Conservation (phyloP, 208 protist species). For the Jaenimonas drosophilae region DNA sequence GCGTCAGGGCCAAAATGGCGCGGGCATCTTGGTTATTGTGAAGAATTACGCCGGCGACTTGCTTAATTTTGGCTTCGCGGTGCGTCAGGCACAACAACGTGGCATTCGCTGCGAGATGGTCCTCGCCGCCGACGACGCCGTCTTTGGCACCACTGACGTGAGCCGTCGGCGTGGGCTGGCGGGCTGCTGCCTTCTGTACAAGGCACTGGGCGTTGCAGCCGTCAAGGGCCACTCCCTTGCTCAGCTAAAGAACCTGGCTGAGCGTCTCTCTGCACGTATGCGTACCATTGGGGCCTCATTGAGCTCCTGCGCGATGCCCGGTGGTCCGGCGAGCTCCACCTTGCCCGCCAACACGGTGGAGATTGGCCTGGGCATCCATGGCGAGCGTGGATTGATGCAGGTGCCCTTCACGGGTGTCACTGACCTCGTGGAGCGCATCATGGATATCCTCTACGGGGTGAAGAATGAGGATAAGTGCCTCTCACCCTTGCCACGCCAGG, state of each 20-base stretch:
- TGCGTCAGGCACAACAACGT: slow-evolving; percentile 34
- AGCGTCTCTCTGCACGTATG: slow-evolving; percentile 30
- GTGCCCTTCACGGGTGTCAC: slow-evolving; percentile 17
- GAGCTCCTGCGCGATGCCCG: slow-evolving; percentile 57
- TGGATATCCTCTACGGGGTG: slow-evolving; percentile 19
- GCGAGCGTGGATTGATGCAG: slow-evolving; percentile 52
- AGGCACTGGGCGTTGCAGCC: slow-evolving; percentile 68
- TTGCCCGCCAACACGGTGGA: slow-evolving; percentile 44
- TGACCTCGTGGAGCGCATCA: slow-evolving; percentile 16
- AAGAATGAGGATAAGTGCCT: slow-evolving; percentile 4
- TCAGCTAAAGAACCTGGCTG: slow-evolving; percentile 31
- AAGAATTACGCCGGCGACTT: slow-evolving; percentile 92
- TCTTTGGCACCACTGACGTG: slow-evolving; percentile 30
- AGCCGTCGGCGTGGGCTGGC: slow-evolving; percentile 66
- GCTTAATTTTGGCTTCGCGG: slow-evolving; percentile 83
- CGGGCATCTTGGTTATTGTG: slow-evolving; percentile 80
- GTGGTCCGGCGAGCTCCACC: slow-evolving; percentile 27
- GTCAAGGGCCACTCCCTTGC: slow-evolving; percentile 29
- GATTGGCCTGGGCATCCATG: slow-evolving; percentile 89
- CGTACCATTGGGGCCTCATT: slow-evolving; percentile 67
- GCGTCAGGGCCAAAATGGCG: slow-evolving; percentile 25
- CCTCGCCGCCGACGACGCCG: slow-evolving; percentile 76
- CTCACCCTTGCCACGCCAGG: neutral
- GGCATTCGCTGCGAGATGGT: slow-evolving; percentile 59
- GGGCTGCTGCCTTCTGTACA: slow-evolving; percentile 81